These are phyloP conservation scores for Trametes sanguinea DNA, from an alignment of 768 basidiomycete genomes.

Conservation along the genomic window DNA sequence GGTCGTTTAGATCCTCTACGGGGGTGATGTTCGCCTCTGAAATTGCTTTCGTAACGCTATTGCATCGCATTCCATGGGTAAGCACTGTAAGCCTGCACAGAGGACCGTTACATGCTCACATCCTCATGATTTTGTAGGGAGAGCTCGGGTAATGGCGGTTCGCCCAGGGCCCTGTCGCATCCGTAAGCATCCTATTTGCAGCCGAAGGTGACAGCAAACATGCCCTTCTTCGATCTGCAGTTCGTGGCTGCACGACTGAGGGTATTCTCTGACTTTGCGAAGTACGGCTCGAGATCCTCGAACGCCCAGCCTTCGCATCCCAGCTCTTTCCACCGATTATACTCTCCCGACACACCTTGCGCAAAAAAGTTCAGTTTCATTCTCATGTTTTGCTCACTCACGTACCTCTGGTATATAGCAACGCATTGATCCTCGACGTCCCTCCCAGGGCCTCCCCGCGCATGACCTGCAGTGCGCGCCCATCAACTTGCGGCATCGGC, in stretches of 20 bases:
- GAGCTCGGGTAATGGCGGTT: constrained; percentile 7
- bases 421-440: constrained; percentile 46
- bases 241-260: constrained; percentile 1
- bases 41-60: constrained; percentile 14
- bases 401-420: constrained; percentile 30
- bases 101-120: not conserved
- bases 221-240: constrained; percentile 4
- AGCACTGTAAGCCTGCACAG: no score
- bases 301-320: constrained; percentile 40
- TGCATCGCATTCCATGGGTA: not conserved
- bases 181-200: not conserved
- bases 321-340: constrained; percentile 33
- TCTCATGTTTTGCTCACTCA: not conserved
- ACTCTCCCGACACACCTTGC: constrained; percentile 30
- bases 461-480: constrained; percentile 9
- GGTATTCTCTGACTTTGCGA: constrained; percentile 35
- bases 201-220: not conserved
- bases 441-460: constrained; percentile 43
- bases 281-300: constrained; percentile 38
- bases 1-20: constrained; percentile 24
- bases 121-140: not conserved
- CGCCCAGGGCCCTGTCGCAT: constrained; percentile 11
- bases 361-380: not conserved
- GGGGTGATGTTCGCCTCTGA: constrained; percentile 16
- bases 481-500: constrained; percentile 6